These are phyloP conservation scores for Saccharomyces hybrid DNA, from an alignment of 1,139 yeast species.

Conservation along the genomic window DNA sequence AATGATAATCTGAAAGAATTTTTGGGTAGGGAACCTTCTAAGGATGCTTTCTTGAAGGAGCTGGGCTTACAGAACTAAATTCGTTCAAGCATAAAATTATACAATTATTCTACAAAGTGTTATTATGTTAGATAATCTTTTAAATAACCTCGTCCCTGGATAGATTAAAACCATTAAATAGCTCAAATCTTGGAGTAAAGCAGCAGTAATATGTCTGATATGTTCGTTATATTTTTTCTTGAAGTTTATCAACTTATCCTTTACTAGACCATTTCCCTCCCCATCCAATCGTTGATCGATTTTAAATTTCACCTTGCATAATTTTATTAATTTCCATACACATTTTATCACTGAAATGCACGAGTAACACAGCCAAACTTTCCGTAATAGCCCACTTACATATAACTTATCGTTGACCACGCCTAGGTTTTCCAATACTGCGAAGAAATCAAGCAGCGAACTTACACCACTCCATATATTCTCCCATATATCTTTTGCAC, in stretches of 20 bases:
- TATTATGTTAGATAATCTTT: not conserved
- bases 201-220: not conserved
- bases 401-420: not conserved
- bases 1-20: conserved; percentile 55
- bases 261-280: not conserved
- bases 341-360: not conserved
- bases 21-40: conserved; percentile 68
- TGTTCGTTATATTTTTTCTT: not conserved
- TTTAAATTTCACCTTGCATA: not conserved
- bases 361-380: not conserved
- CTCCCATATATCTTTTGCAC: not conserved
- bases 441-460: not conserved
- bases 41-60: conserved; percentile 62
- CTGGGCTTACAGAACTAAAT: conserved; percentile 34
- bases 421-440: not conserved
- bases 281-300: not conserved
- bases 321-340: not conserved
- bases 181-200: not conserved
- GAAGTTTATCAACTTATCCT: not conserved
- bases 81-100: not conserved
- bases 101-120: not conserved
- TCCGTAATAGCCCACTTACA: not conserved
- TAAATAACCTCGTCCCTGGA: not conserved
- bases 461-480: not conserved
- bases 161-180: conserved; percentile 1